Conservation (phyloP, 768 basidiomycete genomes). For the Austroboletus eburneus region DNA sequence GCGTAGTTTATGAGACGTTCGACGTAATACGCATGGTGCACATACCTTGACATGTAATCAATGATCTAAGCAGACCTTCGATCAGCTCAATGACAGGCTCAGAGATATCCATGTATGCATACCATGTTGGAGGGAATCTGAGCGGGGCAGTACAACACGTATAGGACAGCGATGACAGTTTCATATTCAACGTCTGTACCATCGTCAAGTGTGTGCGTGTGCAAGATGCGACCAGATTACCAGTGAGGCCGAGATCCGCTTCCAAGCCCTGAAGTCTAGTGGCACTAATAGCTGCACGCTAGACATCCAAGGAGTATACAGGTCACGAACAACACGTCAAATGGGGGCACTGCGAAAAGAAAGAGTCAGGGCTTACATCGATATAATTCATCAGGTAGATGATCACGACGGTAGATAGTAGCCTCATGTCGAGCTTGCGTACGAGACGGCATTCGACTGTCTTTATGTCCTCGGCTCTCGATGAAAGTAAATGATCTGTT, state of each 20-base stretch:
- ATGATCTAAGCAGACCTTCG: conserved; percentile 38
- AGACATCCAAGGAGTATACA: background rate
- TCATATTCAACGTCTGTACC: conserved; percentile 47
- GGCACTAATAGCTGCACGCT: conserved; percentile 38
- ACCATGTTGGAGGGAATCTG: conserved; percentile 70
- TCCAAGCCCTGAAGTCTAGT: conserved; percentile 40
- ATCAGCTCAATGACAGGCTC: background rate
- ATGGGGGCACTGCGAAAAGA: no score
- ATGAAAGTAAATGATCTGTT: conserved; percentile 9
- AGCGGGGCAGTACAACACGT: conserved; percentile 57
- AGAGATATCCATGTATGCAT: background rate
- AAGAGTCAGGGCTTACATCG: conserved; percentile 10
- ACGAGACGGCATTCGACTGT: conserved; percentile 22
- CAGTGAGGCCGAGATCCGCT: conserved; percentile 33
- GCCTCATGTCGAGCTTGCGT: conserved; percentile 25
- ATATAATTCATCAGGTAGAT: conserved; percentile 28
- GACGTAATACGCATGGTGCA: background rate
- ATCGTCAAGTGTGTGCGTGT: background rate
- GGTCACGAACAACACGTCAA: background rate
- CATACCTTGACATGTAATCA: conserved; percentile 49
- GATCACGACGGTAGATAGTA: conserved; percentile 26
- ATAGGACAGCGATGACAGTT: conserved; percentile 49
- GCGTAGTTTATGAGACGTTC: background rate
- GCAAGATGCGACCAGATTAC: conserved; percentile 10
- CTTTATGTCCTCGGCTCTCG: conserved; percentile 8